A percentile compares a stretch with the other conserved stretches of the same genome.
These are phyloP conservation scores for Stagonosporopsis cucurbitacearum DNA, from an alignment of 2,329 filamentous ascomycete genomes.

Conservation along the genomic window DNA sequence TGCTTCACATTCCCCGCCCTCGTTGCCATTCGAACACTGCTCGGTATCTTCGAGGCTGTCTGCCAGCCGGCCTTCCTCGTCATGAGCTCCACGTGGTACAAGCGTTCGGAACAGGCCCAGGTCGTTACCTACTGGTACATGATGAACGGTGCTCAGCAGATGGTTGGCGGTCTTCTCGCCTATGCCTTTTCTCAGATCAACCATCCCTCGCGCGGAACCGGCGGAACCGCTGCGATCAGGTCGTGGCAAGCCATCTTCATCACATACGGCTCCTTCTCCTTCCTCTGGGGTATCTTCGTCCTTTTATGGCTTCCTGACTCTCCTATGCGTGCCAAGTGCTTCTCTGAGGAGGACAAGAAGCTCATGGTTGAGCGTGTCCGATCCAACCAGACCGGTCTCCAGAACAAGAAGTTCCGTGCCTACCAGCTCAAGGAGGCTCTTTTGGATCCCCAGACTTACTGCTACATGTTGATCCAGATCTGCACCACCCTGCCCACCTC, in stretches of 20 bases:
- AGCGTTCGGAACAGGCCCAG: conserved; percentile 69
- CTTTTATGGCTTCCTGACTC: conserved; percentile 58
- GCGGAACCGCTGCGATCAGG: conserved; percentile 57
- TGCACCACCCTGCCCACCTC: conserved; percentile 76
- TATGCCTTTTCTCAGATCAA: conserved; percentile 51
- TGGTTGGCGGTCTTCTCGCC: conserved; percentile 73
- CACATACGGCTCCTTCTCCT: conserved; percentile 67
- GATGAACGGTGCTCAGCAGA: conserved; percentile 78
- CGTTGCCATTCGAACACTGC: conserved; percentile 66
- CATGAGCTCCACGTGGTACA: conserved; percentile 74
- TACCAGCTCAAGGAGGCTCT: conserved; percentile 65
- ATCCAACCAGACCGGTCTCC: conserved; percentile 55
- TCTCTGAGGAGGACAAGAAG: conserved; percentile 69
- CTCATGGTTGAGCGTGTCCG: conserved; percentile 58
- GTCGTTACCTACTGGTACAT: conserved; percentile 75
- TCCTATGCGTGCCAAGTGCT: conserved; percentile 75
- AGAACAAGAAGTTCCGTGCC: conserved; percentile 57
- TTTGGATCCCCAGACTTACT: conserved; percentile 66
- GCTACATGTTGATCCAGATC: conserved; percentile 67
- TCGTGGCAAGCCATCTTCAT: conserved; percentile 76
- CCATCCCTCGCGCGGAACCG: conserved; percentile 23
- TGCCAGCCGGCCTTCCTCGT: conserved; percentile 73
- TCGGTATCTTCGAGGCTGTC: conserved; percentile 74
- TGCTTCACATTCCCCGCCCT: conserved; percentile 67
- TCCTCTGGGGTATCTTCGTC: conserved; percentile 69